Conservation (phyloP, 306 rosid genomes). For the Vigna hirtella region DNA sequence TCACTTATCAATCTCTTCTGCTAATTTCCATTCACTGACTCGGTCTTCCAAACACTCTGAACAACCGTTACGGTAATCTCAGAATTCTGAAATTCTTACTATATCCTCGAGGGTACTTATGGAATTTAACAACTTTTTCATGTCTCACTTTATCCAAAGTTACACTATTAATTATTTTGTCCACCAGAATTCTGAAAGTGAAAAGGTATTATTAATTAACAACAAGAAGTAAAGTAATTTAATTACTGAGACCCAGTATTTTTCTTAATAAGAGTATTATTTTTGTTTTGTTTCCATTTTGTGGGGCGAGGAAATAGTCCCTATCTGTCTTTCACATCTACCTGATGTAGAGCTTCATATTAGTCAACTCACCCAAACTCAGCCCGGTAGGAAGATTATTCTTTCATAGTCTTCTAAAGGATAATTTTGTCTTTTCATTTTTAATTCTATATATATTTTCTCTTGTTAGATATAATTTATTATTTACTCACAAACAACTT, state of each 20-base stretch:
- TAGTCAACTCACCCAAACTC: background rate
- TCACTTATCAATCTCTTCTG: no score
- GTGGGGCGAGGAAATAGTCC: background rate
- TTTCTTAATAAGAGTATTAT: no score
- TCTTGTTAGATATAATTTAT: no score
- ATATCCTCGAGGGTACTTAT: background rate
- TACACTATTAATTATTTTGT: background rate
- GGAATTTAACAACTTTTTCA: background rate
- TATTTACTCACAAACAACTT: no score
- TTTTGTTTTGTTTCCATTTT: background rate
- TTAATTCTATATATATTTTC: no score
- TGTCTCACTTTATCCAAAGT: background rate
- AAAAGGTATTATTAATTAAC: no score
- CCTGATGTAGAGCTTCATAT: background rate
- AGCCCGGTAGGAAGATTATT: no score
- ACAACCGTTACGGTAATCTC: no score
- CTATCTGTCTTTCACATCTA: background rate
- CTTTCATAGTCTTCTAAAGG: no score
- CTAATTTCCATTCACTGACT: background rate
- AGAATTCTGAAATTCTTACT: no score
- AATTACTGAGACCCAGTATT: background rate
- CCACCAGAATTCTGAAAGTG: background rate
- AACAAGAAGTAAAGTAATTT: no score
- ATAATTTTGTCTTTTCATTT: no score
- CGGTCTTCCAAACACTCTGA: background rate